Evolutionary conservation across 805 yeast genomes (phyloP), one percentile per base, ranked within the genome.

Genomic region (Sungouiozyma intestinalis): DNA sequence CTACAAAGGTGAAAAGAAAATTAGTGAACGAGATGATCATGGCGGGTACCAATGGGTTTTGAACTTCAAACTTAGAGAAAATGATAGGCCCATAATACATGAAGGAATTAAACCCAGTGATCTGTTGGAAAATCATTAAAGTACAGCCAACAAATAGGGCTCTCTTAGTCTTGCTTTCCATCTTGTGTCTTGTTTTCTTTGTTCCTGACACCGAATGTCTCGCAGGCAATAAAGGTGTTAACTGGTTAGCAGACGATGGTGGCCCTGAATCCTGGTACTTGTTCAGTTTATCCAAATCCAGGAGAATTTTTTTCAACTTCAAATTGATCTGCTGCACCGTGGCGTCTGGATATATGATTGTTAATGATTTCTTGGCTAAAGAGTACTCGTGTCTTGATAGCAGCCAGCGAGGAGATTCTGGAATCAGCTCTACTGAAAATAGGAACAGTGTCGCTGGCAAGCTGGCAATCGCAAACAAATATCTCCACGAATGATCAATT

Each of bases 41-140:
- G 6, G 80, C 74, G 3, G 79, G 75, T 35, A 69, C 55, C 52
- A 77, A 65, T n/a, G 81, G 77, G 53, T 76, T 72, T 8, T 63
- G 51, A 48, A 72, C 61, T 3, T 78, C 76, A 16, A 74, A 67
- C 16, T 71, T 67, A 41, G 68, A 56, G 64, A 77, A 76, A 37
- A 77, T 69, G 13, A 78, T 66, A 8, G 81, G 73, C 4, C 79
- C 74, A 51, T 76, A 77, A 58, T 76, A 77, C 72, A 77, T 74
- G 52, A 77, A 75, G 34, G 78, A 76, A 60, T 76, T 76, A 54
- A 75, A 72, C 42, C 82, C 82, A n/a, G 76, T 68, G 40, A 71
- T 64, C 57, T 77, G 82, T 53, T 77, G 82, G 48, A 74, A 68
- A 47, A 74, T 65, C 68, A 76, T 65, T 35, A 77, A 57, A 16